These are phyloP conservation scores for Penicillium coffeae DNA, from an alignment of 495 filamentous ascomycete genomes.

Conservation along the genomic window DNA sequence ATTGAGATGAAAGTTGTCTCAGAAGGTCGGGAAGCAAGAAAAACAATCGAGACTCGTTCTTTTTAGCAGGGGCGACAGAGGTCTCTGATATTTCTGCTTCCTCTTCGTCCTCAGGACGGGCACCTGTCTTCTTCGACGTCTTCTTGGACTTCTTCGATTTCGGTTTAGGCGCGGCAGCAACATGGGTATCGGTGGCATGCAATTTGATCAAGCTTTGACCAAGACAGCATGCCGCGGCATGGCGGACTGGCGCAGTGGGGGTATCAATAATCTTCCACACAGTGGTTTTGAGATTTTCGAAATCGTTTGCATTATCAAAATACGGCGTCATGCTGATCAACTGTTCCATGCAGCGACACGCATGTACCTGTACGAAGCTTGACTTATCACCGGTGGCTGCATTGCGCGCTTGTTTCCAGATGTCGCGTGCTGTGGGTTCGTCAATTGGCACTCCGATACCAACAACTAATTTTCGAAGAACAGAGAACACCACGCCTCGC, in stretches of 20 bases:
- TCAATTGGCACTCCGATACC: conserved; percentile 76
- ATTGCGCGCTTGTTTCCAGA: conserved; percentile 87
- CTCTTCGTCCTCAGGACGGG: conserved; percentile 67
- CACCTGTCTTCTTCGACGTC: conserved; percentile 63
- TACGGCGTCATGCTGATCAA: conserved; percentile 66
- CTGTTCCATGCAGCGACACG: conserved; percentile 75
- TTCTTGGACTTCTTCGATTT: conserved; percentile 73
- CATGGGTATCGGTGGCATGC: conserved; percentile 61
- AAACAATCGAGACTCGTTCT: conserved; percentile 60
- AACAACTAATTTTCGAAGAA: conserved; percentile 69
- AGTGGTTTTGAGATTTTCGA: conserved; percentile 74
- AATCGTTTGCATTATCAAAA: conserved; percentile 89
- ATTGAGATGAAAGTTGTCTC: conserved; percentile 76
- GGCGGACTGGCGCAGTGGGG: conserved; percentile 64
- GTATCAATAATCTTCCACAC: conserved; percentile 86
- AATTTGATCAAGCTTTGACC: conserved; percentile 73
- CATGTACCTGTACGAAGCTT: conserved; percentile 71
- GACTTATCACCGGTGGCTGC: conserved; percentile 77
- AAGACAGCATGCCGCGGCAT: conserved; percentile 84
- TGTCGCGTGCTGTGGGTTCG: conserved; percentile 78
- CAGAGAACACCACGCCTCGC: conserved; percentile 75
- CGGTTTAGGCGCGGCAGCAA: conserved; percentile 55
- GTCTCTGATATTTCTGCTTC: conserved; percentile 69
- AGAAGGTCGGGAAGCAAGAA: conserved; percentile 78
- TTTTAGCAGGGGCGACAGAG: conserved; percentile 63